Percentiles rank a stretch among this genome's conserved stretches.
phyloP scores from a whole-genome alignment of 441 rosid genomes.

The Raphanus hybrid region DNA sequence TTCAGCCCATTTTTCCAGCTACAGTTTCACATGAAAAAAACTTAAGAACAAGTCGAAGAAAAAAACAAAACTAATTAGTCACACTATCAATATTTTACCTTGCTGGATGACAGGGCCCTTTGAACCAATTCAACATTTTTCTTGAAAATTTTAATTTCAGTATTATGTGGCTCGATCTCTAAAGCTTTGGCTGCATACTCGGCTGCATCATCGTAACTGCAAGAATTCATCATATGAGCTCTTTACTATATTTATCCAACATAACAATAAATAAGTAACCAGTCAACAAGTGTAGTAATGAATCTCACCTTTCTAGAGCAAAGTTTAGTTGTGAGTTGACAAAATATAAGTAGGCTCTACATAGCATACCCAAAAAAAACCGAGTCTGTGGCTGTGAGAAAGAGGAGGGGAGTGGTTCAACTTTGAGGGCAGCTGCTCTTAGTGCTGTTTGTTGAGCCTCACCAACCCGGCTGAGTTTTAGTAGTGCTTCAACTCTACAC shows the following conservation, averaged over 20 bases:
- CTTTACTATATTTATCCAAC: neutral
- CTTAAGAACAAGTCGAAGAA: neutral
- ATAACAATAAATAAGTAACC: neutral
- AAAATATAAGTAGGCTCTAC: neutral
- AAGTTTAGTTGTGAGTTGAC: neutral
- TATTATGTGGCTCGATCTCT: slow-evolving; percentile 6
- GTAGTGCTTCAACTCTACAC: neutral
- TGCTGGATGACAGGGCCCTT: neutral
- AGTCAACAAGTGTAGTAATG: neutral
- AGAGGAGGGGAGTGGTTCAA: neutral
- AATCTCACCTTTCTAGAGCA: neutral
- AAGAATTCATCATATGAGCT: neutral
- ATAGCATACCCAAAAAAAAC: too few relatives aligned
- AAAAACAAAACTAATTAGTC: neutral
- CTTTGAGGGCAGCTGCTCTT: neutral
- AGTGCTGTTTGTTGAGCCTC: neutral
- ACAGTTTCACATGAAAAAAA: neutral
- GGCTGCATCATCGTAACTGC: slow-evolving; percentile 1
- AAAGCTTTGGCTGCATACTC: neutral
- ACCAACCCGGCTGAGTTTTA: neutral
- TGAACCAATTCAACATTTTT: neutral
- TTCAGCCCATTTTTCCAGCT: slow-evolving; percentile 18
- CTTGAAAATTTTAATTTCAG: neutral
- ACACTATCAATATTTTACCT: neutral
- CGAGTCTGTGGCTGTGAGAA: neutral